phyloP scores from a whole-genome alignment of 2,329 filamentous ascomycete species.

The Epichloe hybrida region DNA sequence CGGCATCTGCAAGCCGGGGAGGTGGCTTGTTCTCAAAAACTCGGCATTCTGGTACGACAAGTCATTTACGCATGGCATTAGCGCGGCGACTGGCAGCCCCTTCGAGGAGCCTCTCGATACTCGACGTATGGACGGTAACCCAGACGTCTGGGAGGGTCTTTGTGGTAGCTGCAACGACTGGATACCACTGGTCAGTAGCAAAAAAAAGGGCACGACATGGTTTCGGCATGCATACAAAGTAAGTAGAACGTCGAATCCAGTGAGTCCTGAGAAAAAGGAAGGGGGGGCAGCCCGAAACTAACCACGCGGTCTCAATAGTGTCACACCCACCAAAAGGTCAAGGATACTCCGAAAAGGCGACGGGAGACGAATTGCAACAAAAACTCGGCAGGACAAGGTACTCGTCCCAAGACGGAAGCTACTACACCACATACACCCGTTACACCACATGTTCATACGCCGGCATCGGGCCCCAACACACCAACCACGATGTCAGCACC shows the following conservation, averaged over 20 bases:
- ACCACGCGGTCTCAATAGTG: constrained; percentile 31
- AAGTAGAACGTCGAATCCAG: constrained; percentile 11
- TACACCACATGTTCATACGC: constrained; percentile 14
- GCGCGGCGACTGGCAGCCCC: constrained; percentile 62
- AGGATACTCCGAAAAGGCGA: constrained; percentile 55
- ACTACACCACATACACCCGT: constrained; percentile 19
- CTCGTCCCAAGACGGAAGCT: constrained; percentile 32
- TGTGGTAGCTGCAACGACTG: constrained; percentile 69
- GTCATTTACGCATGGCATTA: constrained; percentile 78
- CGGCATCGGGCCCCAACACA: constrained; percentile 8
- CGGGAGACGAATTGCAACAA: constrained; percentile 39
- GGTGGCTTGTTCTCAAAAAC: constrained; percentile 82
- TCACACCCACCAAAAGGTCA: constrained; percentile 58
- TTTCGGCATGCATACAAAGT: constrained; percentile 84
- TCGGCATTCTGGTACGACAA: constrained; percentile 92
- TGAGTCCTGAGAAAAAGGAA: constrained; percentile 3
- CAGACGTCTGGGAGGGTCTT: constrained; percentile 69
- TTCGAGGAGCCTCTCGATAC: constrained; percentile 68
- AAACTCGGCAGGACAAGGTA: constrained; percentile 26
- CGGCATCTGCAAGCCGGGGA: constrained; percentile 71
- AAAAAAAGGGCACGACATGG: constrained; percentile 89
- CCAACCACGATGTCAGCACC: constrained; percentile 3
- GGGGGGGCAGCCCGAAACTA: background rate
- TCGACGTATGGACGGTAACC: constrained; percentile 64
- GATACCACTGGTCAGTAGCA: constrained; percentile 70